Evolutionary conservation across 768 basidiomycete genomes (phyloP).

Genomic region (Sistotremastrum suecicum): DNA sequence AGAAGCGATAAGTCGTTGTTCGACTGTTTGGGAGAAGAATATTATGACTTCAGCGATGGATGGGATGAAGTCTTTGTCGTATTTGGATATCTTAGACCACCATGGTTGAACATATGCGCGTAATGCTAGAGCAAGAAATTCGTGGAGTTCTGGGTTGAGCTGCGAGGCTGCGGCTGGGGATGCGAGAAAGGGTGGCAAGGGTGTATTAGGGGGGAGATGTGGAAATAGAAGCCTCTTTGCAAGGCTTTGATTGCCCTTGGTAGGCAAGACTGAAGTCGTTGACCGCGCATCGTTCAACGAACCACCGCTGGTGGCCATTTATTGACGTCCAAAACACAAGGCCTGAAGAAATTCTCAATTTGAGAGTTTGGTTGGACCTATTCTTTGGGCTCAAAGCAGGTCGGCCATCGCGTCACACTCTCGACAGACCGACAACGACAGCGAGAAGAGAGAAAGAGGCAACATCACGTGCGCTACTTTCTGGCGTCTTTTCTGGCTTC

Average conservation of each 20-base stretch:
- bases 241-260: slow-evolving; percentile 25
- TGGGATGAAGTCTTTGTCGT: slow-evolving; percentile 72
- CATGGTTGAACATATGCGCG: slow-evolving; percentile 71
- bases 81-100: slow-evolving; percentile 75
- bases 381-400: no score
- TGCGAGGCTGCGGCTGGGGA: slow-evolving; percentile 31
- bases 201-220: slow-evolving; percentile 23
- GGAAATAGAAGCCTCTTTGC: slow-evolving; percentile 55
- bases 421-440: no score
- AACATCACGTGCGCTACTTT: no score
- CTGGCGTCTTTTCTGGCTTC: no score
- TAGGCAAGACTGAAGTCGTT: slow-evolving; percentile 53
- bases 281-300: slow-evolving; percentile 6
- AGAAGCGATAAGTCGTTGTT: slow-evolving; percentile 35
- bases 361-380: no score
- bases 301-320: no score
- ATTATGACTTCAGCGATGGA: slow-evolving; percentile 48
- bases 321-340: no score
- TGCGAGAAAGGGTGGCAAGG: slow-evolving; percentile 39
- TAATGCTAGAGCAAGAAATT: slow-evolving; percentile 66
- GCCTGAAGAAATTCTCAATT: no score
- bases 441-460: no score
- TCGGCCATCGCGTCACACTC: no score
- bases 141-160: slow-evolving; percentile 57
- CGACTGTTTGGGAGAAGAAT: slow-evolving; percentile 43